Conservation (phyloP, 2,329 filamentous ascomycete species). For the Cladosporium sp. region DNA sequence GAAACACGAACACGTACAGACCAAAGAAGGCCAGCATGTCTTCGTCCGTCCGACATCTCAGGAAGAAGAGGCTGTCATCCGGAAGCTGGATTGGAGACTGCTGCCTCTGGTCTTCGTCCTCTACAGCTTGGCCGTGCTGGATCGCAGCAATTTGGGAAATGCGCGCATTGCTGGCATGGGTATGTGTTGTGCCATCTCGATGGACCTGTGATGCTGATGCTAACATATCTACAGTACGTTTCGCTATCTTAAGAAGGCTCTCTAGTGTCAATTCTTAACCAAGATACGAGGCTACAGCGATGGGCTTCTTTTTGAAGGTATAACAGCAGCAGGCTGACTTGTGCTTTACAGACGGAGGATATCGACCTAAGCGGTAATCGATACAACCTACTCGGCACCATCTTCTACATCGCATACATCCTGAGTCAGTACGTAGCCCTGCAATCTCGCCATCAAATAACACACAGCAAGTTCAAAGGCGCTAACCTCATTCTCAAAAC, state of each 20-base stretch:
- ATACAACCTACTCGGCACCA: constrained; percentile 54
- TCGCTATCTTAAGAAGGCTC: constrained; percentile 16
- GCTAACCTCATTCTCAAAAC: constrained; percentile 40
- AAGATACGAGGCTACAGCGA: not conserved
- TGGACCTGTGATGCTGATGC: not conserved
- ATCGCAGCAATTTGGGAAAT: constrained; percentile 44
- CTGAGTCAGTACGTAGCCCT: constrained; percentile 38
- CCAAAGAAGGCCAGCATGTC: constrained; percentile 15
- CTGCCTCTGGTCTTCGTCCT: constrained; percentile 36
- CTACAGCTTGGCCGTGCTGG: constrained; percentile 35
- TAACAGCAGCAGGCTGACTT: not conserved
- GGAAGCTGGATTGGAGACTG: constrained; percentile 36
- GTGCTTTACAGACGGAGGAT: constrained; percentile 35
- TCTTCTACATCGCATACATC: constrained; percentile 55
- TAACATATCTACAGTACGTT: not conserved
- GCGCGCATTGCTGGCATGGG: constrained; percentile 56
- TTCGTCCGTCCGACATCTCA: constrained; percentile 28
- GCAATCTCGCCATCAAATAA: constrained; percentile 29
- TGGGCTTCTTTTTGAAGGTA: not conserved
- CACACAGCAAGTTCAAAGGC: not conserved
- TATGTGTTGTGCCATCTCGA: not conserved
- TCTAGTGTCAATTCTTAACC: not conserved
- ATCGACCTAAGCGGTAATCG: constrained; percentile 48
- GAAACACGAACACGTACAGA: constrained; percentile 15
- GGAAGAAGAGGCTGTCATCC: constrained; percentile 33